Evolutionary conservation across 108 stramenopile species (phyloP).

Genomic region (Ochromonas danica): DNA sequence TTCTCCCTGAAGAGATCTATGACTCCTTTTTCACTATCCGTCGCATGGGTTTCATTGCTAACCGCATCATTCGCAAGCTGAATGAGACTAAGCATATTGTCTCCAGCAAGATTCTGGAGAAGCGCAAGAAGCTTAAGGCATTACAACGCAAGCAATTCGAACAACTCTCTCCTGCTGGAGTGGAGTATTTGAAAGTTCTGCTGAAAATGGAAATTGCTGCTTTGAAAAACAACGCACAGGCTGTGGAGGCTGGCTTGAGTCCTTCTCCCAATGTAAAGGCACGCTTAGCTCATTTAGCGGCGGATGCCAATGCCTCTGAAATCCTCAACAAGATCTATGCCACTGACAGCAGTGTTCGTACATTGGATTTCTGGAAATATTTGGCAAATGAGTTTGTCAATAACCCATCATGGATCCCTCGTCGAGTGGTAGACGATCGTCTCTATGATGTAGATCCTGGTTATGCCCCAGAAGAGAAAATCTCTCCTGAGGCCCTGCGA

Average conservation of each 20-base stretch:
- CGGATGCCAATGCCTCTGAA: neutral
- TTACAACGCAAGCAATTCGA: neutral
- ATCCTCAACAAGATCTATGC: neutral
- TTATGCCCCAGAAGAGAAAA: neutral
- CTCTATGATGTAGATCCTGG: neutral
- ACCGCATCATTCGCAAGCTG: neutral
- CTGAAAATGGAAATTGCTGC: conserved; percentile 1
- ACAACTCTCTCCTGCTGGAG: neutral
- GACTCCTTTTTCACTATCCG: neutral
- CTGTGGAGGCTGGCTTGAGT: neutral
- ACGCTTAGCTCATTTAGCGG: neutral
- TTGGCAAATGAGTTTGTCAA: neutral
- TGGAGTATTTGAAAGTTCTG: neutral
- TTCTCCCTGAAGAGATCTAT: neutral
- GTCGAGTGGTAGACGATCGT: neutral
- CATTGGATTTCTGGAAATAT: neutral
- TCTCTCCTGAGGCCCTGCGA: neutral
- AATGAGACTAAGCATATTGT: neutral
- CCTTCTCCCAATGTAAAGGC: neutral
- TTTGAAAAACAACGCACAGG: neutral
- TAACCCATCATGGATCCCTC: neutral
- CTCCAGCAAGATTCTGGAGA: conserved; percentile 5
- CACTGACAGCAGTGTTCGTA: neutral
- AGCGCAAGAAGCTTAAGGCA: conserved; percentile 4
- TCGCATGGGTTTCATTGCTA: conserved; percentile 1